Percentiles rank a stretch among this genome's conserved stretches.
Conservation (phyloP, 768 basidiomycete genomes). For the button mushroom (Agaricus bisporus) region DNA sequence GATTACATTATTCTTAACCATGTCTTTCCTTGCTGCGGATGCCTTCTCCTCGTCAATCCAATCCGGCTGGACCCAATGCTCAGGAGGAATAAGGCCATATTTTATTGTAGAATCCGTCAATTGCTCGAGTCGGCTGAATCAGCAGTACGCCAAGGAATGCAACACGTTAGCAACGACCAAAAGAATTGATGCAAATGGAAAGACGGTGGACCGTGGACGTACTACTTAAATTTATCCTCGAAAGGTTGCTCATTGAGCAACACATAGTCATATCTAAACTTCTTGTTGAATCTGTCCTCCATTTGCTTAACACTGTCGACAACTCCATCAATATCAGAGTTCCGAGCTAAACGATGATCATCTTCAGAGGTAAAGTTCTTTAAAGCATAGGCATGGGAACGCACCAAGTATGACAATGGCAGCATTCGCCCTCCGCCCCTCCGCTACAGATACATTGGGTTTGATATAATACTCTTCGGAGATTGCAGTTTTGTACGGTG, state of each 20-base stretch:
- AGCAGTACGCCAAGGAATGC: background rate
- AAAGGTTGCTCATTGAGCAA: conserved; percentile 84
- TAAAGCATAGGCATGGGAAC: conserved; percentile 4
- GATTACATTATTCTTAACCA: conserved; percentile 63
- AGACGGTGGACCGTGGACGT: too few species aligned
- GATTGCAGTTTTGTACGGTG: conserved; percentile 54
- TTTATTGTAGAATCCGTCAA: conserved; percentile 59
- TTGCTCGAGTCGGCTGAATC: conserved; percentile 41
- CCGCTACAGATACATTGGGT: conserved; percentile 27
- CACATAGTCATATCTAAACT: conserved; percentile 78
- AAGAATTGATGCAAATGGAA: background rate
- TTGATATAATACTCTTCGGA: conserved; percentile 52
- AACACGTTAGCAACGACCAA: background rate
- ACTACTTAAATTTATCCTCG: conserved; percentile 66
- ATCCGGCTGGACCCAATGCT: conserved; percentile 77
- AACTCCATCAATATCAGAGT: conserved; percentile 54
- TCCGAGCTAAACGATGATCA: conserved; percentile 37
- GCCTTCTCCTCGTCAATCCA: conserved; percentile 79
- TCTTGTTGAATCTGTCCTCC: conserved; percentile 89
- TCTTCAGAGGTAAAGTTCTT: background rate
- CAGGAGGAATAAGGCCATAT: conserved; percentile 73
- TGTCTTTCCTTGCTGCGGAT: conserved; percentile 51
- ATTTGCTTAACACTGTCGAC: conserved; percentile 64
- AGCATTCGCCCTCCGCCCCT: conserved; percentile 71
- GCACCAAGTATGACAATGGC: conserved; percentile 72